Evolutionary conservation across 805 yeast species (phyloP), one percentile per base, ranked within the genome.

Genomic region (Pichia manshurica): DNA sequence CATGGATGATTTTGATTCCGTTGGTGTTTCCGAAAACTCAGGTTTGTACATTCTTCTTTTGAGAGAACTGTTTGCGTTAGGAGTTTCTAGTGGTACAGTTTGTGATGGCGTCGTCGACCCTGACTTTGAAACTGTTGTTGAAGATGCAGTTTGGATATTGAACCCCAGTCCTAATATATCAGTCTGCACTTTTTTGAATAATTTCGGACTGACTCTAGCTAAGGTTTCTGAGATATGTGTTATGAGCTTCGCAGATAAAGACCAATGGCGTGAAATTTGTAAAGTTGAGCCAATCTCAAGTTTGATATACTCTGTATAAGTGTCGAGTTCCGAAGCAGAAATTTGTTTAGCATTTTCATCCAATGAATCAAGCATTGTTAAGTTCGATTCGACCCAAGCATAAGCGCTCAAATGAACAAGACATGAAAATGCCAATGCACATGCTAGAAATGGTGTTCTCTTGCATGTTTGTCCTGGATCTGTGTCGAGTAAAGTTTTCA

Each of bases 381-480:
- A 47, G 37, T 69, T 63, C 12, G 73, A 69, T 21, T 75, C 74
- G 4, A 72, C 69, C 81, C 81, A 76, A 2, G 77, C 63, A 53
- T 72, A 76, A 0, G 80, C 77, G 47, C 78, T 75, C 12, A 75
- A 55, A 58, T 76, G 80, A 15, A 76, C 78, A 35, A 76, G 57
- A 7, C 75, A 69, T 0, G 79, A 72, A 57, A 76, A 74, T 4
- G 81, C 81, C 42, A 76, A 59, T 0, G 79, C 72, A 53, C 81
- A 76, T 0, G 79, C 79, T 56, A 67, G 68, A 46, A 76, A 62
- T 3, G 81, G 81, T 0, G 80, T 75, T 55, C 81, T 62, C 34
- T 68, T 65, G 10, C 65, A 45, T 0, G 76, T 67, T 37, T 67
- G 61, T 1, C 72, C 59, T 0, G 79, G 71, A 49, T 70, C 70